Percentiles rank a stretch among this genome's conserved stretches.
Evolutionary conservation across 352 stramenopile species (phyloP).

Genomic region (Phytopythium ostracodes): DNA sequence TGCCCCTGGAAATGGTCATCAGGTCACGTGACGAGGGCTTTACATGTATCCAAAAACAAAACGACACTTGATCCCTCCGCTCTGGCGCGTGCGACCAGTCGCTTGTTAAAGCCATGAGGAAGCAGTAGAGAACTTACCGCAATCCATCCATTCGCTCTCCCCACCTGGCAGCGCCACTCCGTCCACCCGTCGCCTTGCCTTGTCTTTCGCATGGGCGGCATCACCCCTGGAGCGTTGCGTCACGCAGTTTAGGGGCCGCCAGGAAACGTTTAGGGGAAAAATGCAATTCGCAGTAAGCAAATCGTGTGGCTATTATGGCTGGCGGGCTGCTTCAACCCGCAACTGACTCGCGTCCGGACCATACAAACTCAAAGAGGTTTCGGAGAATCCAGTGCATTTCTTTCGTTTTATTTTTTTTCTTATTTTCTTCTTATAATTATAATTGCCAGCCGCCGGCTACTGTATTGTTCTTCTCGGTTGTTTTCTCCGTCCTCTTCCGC

Average conservation of each 20-base stretch:
- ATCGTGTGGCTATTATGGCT: conserved; percentile 3
- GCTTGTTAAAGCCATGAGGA: no score
- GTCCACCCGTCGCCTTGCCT: background rate
- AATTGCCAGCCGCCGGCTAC: no score
- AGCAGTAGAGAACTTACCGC: no score
- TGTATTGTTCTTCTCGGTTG: no score
- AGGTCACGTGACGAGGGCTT: background rate
- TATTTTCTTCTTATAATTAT: no score
- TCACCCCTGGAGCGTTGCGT: background rate
- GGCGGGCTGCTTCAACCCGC: background rate
- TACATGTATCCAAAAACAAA: no score
- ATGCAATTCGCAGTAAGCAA: background rate
- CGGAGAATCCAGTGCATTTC: background rate
- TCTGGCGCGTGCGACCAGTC: no score
- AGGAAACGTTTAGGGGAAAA: background rate
- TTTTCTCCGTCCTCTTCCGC: background rate
- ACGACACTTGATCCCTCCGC: no score
- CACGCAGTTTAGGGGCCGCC: background rate
- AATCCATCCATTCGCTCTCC: no score
- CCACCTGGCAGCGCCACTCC: background rate
- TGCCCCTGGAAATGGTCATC: background rate
- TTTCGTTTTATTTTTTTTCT: no score
- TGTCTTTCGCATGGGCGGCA: background rate
- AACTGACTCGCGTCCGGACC: background rate
- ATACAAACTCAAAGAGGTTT: background rate